Evolutionary conservation across 164 flowering plant species (phyloP).

Genomic region (Liriodendron chinense): DNA sequence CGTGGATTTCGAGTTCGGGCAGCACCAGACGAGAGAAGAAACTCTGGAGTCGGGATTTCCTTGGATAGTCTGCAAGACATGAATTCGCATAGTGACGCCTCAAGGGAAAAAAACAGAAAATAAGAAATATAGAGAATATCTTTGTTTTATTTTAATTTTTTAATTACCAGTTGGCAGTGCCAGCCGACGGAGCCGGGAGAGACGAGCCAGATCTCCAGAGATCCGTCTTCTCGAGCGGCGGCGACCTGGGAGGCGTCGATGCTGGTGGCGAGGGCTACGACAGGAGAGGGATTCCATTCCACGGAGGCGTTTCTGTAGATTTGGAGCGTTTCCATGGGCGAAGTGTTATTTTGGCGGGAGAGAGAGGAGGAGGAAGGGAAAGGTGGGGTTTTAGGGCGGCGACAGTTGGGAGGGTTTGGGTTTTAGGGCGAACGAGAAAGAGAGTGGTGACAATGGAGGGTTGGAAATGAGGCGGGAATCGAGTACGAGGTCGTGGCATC

Average conservation of each 20-base stretch:
- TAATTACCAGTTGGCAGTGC: conserved; percentile 88
- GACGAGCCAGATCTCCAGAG: conserved; percentile 93
- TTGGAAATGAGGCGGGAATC: too few relatives aligned
- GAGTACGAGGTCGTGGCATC: too few relatives aligned
- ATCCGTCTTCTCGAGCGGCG: conserved; percentile 91
- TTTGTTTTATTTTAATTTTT: too few relatives aligned
- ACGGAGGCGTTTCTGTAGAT: conserved; percentile 43
- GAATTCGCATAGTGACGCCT: not conserved
- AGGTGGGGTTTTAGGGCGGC: not conserved
- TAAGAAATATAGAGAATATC: not conserved
- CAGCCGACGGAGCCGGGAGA: conserved; percentile 93
- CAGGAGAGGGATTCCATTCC: conserved; percentile 87
- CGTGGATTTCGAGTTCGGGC: conserved; percentile 25
- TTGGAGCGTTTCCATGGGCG: conserved; percentile 26
- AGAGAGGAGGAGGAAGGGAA: not conserved
- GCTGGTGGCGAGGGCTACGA: conserved; percentile 84
- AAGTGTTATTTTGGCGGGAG: not conserved
- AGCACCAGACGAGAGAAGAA: conserved; percentile 73
- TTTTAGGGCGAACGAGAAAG: not conserved
- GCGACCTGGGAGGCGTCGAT: conserved; percentile 80
- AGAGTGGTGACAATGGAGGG: too few relatives aligned
- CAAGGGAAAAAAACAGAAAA: not conserved
- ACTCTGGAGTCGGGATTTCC: conserved; percentile 60
- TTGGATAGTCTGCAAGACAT: conserved; percentile 52
- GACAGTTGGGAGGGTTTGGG: conserved; percentile 1